These are phyloP conservation scores for Gaillardinia entomophila DNA, from an alignment of 805 yeast species.

Conservation along the genomic window DNA sequence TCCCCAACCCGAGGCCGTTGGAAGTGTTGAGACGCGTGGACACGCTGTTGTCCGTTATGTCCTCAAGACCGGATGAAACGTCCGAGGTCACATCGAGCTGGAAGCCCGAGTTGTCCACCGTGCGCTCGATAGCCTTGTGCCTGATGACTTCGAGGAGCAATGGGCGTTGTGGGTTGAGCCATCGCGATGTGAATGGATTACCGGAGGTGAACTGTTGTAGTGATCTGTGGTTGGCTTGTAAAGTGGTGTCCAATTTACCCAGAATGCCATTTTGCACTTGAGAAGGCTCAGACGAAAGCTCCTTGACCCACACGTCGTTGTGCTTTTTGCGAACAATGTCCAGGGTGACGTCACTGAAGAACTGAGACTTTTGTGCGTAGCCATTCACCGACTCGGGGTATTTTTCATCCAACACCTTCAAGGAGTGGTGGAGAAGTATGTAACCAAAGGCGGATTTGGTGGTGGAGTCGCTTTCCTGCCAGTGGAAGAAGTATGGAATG, in stretches of 20 bases:
- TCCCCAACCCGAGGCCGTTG: conserved; percentile 29
- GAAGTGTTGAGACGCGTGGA: conserved; percentile 1
- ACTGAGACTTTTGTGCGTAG: conserved; percentile 14
- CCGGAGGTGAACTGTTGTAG: conserved; percentile 22
- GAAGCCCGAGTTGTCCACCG: not conserved
- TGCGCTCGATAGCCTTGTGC: not conserved
- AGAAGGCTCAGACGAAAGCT: conserved; percentile 11
- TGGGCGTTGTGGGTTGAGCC: conserved; percentile 28
- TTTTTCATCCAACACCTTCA: conserved; percentile 21
- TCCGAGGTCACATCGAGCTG: not conserved
- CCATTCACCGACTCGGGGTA: conserved; percentile 18
- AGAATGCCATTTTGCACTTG: conserved; percentile 2
- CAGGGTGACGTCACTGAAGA: conserved; percentile 10
- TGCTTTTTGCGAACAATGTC: conserved; percentile 22
- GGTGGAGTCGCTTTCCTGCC: conserved; percentile 23
- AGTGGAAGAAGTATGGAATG: conserved; percentile 40
- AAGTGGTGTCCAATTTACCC: not conserved
- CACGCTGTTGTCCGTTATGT: conserved; percentile 3
- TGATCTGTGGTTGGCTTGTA: conserved; percentile 11
- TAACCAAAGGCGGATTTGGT: conserved; percentile 30
- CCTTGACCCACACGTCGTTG: conserved; percentile 22
- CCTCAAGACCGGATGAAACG: conserved; percentile 1
- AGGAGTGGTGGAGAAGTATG: conserved; percentile 16
- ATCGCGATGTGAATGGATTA: conserved; percentile 18
- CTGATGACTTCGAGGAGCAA: conserved; percentile 7